Base-by-base conservation (phyloP, 2,329 filamentous ascomycete species). In the Samsoniella hepiali region DNA sequence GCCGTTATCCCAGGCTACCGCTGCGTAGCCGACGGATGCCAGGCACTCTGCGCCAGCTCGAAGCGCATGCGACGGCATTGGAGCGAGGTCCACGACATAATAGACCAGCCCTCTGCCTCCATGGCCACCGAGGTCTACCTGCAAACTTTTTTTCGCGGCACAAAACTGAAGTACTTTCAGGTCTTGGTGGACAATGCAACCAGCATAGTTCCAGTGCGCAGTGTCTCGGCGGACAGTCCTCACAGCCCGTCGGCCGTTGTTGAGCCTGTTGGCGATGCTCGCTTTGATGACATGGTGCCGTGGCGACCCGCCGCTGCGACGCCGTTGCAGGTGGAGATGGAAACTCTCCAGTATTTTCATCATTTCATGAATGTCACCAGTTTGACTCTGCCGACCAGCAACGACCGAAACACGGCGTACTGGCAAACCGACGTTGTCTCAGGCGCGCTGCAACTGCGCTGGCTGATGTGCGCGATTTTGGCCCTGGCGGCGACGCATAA, bases 131-230 rank as follows among this genome's bases (percentile, higher is more conserved):
- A 67, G 10, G 71, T 69, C 11, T 68, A 64, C 17, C 66, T 76
- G n/a, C 74, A 76, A 65, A 76, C 74, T 0, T 75, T 76, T 65
- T 77, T 76, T 40, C 64, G 72, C 5, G 74, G 74, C 5, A 76
- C 73, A 1, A 76, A 76, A 65, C 38, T 76, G 13, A 69, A 67
- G 40, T 77, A 77, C 63, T 77, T 77, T 57, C 71, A 76, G 62
- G 74, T 77, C 47, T 31, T 44, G 53, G 36, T 40, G 13, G 53
- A 55, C 36, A 4, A 7, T 29, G 11, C 34, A 2, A 17, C 34
- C 3, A 44, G 22, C 22, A 22, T 29, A 1, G 51, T n/a, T 42
- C 7, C 50, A 31, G 3, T 36, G 22, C 15, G 15, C 3, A 42
- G 27, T 11, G 13, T 29, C 11, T 56, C 38, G 13, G 13, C 38